phyloP scores from a whole-genome alignment of 139 green algal genomes.

The Diplosphaera chodatii region DNA sequence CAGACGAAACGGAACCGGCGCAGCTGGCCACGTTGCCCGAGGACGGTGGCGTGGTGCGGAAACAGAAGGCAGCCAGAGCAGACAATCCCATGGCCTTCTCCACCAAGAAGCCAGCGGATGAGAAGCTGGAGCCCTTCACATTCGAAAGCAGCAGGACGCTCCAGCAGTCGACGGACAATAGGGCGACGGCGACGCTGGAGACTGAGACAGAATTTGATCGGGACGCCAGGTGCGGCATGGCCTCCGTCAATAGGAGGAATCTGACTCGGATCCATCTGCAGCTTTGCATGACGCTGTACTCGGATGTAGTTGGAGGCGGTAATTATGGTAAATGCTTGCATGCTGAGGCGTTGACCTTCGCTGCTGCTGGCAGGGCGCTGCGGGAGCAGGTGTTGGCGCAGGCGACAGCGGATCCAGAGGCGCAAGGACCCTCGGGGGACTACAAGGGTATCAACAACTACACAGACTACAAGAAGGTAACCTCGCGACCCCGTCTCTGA shows the following conservation, averaged over 20 bases:
- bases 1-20: constrained; percentile 14
- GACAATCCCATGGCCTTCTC: constrained; percentile 46
- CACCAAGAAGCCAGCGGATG: constrained; percentile 18
- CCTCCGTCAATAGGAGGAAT: too few species aligned
- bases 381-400: constrained; percentile 50
- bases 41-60: constrained; percentile 24
- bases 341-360: too few species aligned
- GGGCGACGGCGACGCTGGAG: constrained; percentile 57
- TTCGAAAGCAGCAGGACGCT: constrained; percentile 35
- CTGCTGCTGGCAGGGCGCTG: constrained; percentile 54
- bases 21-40: neutral
- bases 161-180: constrained; percentile 43
- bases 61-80: constrained; percentile 38
- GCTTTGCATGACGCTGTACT: too few species aligned
- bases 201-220: constrained; percentile 73
- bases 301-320: too few species aligned
- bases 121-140: constrained; percentile 25
- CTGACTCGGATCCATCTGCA: too few species aligned
- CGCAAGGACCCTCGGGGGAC: constrained; percentile 8
- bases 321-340: too few species aligned
- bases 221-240: constrained; percentile 60
- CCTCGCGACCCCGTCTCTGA: too few species aligned
- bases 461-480: constrained; percentile 62
- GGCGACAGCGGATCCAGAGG: constrained; percentile 14
- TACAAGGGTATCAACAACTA: constrained; percentile 81